These are phyloP conservation scores for Datisca glomerata DNA, from an alignment of 306 rosid species.

Conservation along the genomic window DNA sequence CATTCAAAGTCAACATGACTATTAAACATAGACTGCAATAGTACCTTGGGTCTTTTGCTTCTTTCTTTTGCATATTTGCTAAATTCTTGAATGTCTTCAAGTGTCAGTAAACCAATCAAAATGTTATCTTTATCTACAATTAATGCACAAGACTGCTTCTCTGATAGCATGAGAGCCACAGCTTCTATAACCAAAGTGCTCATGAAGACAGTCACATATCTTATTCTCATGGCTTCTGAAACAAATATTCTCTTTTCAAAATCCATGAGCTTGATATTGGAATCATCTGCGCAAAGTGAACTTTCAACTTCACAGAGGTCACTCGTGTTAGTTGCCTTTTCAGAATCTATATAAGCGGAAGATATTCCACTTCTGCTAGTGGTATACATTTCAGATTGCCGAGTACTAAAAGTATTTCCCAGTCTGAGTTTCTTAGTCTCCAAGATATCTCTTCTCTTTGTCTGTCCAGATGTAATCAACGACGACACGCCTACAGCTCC, in stretches of 20 bases:
- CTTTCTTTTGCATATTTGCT: conserved; percentile 41
- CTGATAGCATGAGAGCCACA: conserved; percentile 68
- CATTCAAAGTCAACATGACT: not conserved
- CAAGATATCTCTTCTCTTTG: conserved; percentile 32
- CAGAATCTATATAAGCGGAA: conserved; percentile 18
- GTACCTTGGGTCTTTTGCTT: conserved; percentile 53
- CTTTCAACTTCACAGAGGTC: conserved; percentile 66
- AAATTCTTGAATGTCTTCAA: conserved; percentile 58
- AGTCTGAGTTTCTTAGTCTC: conserved; percentile 19
- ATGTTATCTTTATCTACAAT: conserved; percentile 49
- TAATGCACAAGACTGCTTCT: conserved; percentile 83
- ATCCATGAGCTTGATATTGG: conserved; percentile 27
- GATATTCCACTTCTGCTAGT: conserved; percentile 23
- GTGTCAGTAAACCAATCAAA: conserved; percentile 68
- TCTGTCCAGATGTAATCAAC: conserved; percentile 74
- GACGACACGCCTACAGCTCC: conserved; percentile 97
- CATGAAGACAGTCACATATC: conserved; percentile 52
- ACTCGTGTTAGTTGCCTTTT: conserved; percentile 22
- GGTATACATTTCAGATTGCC: conserved; percentile 25
- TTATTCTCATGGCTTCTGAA: conserved; percentile 87
- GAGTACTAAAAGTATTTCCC: conserved; percentile 17
- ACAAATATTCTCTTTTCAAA: conserved; percentile 40
- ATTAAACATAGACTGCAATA: not conserved
- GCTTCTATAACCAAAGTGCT: conserved; percentile 55
- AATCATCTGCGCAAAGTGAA: conserved; percentile 46